Percentiles rank a stretch among this genome's conserved stretches.
Evolutionary conservation across 2,329 filamentous ascomycete species (phyloP).

Genomic region (Alternaria postmessia): DNA sequence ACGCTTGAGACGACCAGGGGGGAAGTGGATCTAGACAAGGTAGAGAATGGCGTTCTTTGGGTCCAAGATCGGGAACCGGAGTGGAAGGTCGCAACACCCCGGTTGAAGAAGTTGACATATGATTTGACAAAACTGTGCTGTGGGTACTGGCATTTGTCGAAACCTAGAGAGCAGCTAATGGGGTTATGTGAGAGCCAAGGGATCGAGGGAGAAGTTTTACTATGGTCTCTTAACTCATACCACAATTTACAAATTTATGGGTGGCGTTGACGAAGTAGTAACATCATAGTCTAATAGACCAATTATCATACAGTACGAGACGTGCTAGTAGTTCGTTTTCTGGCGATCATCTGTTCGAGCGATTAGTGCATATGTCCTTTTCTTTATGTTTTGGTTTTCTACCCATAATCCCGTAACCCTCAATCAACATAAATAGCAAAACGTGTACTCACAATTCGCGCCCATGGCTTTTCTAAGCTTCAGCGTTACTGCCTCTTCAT

Average conservation of each 20-base stretch:
- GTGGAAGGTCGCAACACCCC: conserved; percentile 13
- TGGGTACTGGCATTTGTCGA: not conserved
- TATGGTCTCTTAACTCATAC: not conserved
- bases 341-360: conserved; percentile 28
- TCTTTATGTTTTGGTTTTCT: not conserved
- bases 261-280: not conserved
- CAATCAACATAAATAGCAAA: not conserved
- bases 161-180: not conserved
- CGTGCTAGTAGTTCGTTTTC: conserved; percentile 27
- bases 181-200: not conserved
- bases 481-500: conserved; percentile 68
- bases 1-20: no score
- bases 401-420: not conserved
- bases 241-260: no score
- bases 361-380: conserved; percentile 1
- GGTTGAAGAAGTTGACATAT: conserved; percentile 6
- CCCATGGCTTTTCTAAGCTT: conserved; percentile 71
- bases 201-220: not conserved
- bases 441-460: conserved; percentile 68
- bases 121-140: not conserved
- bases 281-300: not conserved
- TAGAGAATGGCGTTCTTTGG: not conserved
- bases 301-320: not conserved
- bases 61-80: not conserved
- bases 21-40: no score